Percentiles rank a stretch among this genome's conserved stretches.
These are phyloP conservation scores for Daldinia sp. DNA, from an alignment of 2,329 filamentous ascomycete species.

Conservation along the genomic window DNA sequence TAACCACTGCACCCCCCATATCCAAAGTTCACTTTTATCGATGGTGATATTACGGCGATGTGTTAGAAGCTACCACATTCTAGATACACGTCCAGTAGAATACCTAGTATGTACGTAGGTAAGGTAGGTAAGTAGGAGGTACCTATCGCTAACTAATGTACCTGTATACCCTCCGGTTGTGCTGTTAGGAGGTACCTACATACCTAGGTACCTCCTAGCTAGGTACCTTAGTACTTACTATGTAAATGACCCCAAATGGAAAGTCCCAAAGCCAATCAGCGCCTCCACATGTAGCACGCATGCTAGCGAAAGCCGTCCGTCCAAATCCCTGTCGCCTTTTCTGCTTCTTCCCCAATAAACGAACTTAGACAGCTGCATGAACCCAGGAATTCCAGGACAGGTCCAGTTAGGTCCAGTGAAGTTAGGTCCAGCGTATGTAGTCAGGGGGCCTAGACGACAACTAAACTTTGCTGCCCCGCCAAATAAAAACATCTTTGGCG, in stretches of 20 bases:
- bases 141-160: too few species aligned
- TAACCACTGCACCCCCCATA: neutral
- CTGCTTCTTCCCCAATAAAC: slow-evolving; percentile 26
- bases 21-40: neutral
- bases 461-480: slow-evolving; percentile 26
- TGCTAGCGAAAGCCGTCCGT: neutral
- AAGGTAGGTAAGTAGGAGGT: neutral
- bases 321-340: neutral
- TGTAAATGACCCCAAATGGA: neutral
- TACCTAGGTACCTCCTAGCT: neutral
- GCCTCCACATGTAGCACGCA: slow-evolving; percentile 28
- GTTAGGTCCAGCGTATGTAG: too few species aligned
- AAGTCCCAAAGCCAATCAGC: slow-evolving; percentile 25
- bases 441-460: slow-evolving; percentile 2
- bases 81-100: neutral
- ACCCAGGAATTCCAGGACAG: slow-evolving; percentile 22
- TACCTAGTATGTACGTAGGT: neutral
- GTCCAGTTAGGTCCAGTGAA: slow-evolving; percentile 3
- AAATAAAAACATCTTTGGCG: slow-evolving; percentile 33
- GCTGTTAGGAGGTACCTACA: too few species aligned
- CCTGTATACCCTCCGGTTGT: neutral
- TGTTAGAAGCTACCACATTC: too few species aligned
- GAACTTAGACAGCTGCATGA: slow-evolving; percentile 31
- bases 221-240: neutral
- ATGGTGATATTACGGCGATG: neutral